Evolutionary conservation across 371 early-diverging fungal genomes (phyloP), one percentile per base, ranked within the genome.

Genomic region (Apophysomyces elegans): DNA sequence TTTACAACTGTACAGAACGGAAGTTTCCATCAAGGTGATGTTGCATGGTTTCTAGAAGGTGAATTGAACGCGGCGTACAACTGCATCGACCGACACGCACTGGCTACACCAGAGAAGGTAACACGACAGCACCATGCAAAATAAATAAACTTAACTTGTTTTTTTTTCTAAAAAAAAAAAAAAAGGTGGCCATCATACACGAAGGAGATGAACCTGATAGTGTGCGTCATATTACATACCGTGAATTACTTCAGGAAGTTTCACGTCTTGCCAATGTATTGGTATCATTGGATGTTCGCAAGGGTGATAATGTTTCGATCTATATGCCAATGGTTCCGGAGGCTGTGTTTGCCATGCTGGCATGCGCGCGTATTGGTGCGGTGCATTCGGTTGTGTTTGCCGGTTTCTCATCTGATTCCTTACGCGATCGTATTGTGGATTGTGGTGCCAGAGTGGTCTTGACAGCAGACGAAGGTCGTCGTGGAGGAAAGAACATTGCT

Each of bases 291-390:
- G 97, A 96, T 13, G 84, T 96, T 58, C 84, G 88, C 65, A 95
- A 95, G 78, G 96, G 97, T 46, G 95, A 96, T 70, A 90, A 89
- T 5, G 96, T 99, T 26, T 88, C 95, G 41, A 91, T 98, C 66
- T 99, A 99, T 76, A 94, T 99, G 95, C 96, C 98, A 41, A 98
- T 97, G 97, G 89, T 95, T 41, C 96, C 98, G 12, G 93, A 97
- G 74, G 95, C 99, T 4, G 88, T 93, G 1, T 88, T 94, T 62
- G 88, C 94, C 1, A 90, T 96, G 85, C 85, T 99, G 41, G 98
- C 99, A 14, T 96, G 97, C 79, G 94, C 96, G 4, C 88, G 98
- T 47, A 80, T 99, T 18, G 99, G 99, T 21, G 87, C 94, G 11
- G 78, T 96, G 35, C 99, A 86, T 64, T 87, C 88, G 36, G 97